These are phyloP conservation scores for Daedaleopsis nitida DNA, from an alignment of 768 basidiomycete species.

Conservation along the genomic window DNA sequence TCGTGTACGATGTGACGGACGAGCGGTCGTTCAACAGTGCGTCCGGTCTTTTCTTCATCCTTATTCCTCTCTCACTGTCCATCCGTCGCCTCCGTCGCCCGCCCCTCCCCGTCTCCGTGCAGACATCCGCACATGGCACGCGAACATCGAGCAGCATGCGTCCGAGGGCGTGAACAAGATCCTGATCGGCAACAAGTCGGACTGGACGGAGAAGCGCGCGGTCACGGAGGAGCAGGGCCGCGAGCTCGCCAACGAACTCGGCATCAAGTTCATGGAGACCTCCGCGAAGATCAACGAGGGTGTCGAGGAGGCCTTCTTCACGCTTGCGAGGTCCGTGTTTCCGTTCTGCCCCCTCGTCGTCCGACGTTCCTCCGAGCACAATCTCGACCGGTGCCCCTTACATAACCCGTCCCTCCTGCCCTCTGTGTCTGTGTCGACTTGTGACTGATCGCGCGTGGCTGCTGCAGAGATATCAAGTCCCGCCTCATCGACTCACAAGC, in stretches of 20 bases:
- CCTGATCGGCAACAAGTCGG: slow-evolving; percentile 97
- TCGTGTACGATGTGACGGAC: slow-evolving; percentile 98
- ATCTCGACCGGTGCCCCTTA: neutral
- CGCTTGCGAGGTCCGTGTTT: slow-evolving; percentile 79
- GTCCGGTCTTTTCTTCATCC: slow-evolving; percentile 32
- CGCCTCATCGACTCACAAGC: slow-evolving; percentile 94
- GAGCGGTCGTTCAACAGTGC: slow-evolving; percentile 93
- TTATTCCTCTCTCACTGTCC: neutral
- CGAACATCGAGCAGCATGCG: slow-evolving; percentile 98
- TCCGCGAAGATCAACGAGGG: slow-evolving; percentile 96
- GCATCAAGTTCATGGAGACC: slow-evolving; percentile 97
- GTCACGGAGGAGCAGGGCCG: slow-evolving; percentile 92
- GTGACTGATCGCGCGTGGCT: neutral
- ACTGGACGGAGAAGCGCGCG: slow-evolving; percentile 95
- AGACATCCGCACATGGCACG: slow-evolving; percentile 99
- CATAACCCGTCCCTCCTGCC: neutral
- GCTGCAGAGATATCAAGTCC: slow-evolving; percentile 88
- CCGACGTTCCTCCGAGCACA: slow-evolving; percentile 11
- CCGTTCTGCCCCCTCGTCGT: neutral
- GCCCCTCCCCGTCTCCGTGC: neutral
- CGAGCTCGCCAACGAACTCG: slow-evolving; percentile 89
- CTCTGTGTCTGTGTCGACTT: too few relatives aligned
- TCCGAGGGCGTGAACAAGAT: slow-evolving; percentile 99
- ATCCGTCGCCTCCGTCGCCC: slow-evolving; percentile 1
- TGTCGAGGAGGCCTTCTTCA: slow-evolving; percentile 99